Base-by-base conservation (phyloP, 2,329 filamentous ascomycete species). In the Fusarium napiforme region DNA sequence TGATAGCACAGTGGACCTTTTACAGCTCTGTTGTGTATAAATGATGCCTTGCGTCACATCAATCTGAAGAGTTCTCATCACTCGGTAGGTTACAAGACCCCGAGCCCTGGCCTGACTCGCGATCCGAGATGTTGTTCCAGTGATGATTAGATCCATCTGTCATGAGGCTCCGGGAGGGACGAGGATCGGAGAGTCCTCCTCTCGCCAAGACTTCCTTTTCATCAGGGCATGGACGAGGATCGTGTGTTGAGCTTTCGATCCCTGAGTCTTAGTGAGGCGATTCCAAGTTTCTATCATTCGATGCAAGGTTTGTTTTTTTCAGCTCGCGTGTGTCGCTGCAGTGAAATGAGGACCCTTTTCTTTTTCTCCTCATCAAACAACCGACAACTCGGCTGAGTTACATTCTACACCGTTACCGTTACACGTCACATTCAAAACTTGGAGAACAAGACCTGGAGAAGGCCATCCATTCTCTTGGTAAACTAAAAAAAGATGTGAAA, bases 21-120 rank as follows among this genome's bases (percentile, higher is more conserved):
- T 5, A 12, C 21, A 28, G 18, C 26, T 12, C 23, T 32, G 15
- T 23, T 23, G 30, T 15, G 45, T 69, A 64, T 69, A 69, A 69
- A 69, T 42, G 45, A 64, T 69, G 50, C 36, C 40, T 65, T 64
- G 67, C 65, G 67, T 69, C 58, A 69, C 67, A 23, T 15, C 9
- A 26, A 14, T 40, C 47, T 30, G 16, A n/a, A 40, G 50, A 32
- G 28, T 39, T 30, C 21, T 63, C 15, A 21, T 63, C 15, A 21
- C 50, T 64, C 50, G 64, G 66, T 32, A 64, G 36, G 9, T 53
- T 23, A 19, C 32, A 45, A 69, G 30, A 46, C 30, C 23, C 45
- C 39, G 42, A 55, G 16, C 42, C 18, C 21, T 30, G 23, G 18
- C 5, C 50, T 69, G 58, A 69, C 67, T 69, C 50, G 59, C n/a